Conservation (phyloP, 192 early-diverging fungal genomes). For the Phlyctochytrium bullatum region DNA sequence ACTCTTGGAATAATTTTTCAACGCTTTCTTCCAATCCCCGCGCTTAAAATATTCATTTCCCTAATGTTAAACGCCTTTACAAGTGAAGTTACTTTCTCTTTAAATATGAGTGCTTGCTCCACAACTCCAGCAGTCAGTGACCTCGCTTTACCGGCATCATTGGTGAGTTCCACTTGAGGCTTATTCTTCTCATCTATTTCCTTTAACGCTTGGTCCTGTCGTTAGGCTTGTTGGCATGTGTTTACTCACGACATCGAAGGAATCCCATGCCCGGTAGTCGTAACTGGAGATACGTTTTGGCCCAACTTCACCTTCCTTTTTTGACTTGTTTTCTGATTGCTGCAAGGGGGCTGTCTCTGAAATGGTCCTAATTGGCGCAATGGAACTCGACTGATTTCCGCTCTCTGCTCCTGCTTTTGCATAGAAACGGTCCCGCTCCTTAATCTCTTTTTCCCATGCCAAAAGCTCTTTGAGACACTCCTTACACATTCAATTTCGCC, state of each 20-base stretch:
- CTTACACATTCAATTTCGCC: no score
- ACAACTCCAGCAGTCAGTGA: not conserved
- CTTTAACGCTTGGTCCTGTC: slow-evolving; percentile 27
- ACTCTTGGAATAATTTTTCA: slow-evolving; percentile 47
- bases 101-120: slow-evolving; percentile 45
- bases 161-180: not conserved
- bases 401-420: no score
- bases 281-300: slow-evolving; percentile 17
- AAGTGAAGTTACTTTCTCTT: slow-evolving; percentile 35
- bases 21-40: slow-evolving; percentile 39
- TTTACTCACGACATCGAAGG: slow-evolving; percentile 39
- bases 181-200: slow-evolving; percentile 20
- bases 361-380: slow-evolving; percentile 1
- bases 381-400: not conserved
- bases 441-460: slow-evolving; percentile 47
- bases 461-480: slow-evolving; percentile 35
- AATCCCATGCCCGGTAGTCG: slow-evolving; percentile 45
- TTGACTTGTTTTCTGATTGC: not conserved
- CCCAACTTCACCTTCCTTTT: not conserved
- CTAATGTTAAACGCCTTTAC: slow-evolving; percentile 4
- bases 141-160: not conserved
- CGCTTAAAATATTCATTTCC: slow-evolving; percentile 55
- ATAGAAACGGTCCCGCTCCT: slow-evolving; percentile 26
- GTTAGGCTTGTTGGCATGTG: not conserved
- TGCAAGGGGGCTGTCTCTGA: slow-evolving; percentile 7